phyloP scores from a whole-genome alignment of 768 basidiomycete species.

The Gyrodon lividus region DNA sequence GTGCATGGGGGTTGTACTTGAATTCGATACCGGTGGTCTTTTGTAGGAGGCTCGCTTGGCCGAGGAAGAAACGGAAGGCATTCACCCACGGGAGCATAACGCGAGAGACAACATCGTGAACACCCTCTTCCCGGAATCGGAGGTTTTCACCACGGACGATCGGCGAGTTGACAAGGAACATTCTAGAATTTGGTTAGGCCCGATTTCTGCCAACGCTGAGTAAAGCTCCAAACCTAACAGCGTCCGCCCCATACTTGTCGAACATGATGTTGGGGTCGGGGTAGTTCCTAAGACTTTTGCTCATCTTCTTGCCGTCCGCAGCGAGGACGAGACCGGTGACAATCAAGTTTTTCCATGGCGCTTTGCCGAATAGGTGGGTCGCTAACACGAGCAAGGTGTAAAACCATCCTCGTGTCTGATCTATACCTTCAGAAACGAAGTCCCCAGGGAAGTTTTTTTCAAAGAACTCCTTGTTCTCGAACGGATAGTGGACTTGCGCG shows the following conservation, averaged over 20 bases:
- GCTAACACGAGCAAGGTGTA: conserved; percentile 95
- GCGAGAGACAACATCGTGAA: conserved; percentile 93
- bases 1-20: conserved; percentile 83
- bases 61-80: conserved; percentile 98
- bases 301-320: conserved; percentile 99
- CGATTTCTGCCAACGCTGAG: neutral
- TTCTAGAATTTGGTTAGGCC: conserved; percentile 43
- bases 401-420: conserved; percentile 99
- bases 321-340: conserved; percentile 95
- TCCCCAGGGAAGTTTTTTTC: conserved; percentile 88
- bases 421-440: conserved; percentile 97
- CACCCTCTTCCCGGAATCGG: conserved; percentile 97
- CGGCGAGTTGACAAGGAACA: conserved; percentile 99
- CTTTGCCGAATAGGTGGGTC: conserved; percentile 90
- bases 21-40: conserved; percentile 78
- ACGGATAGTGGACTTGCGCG: conserved; percentile 95
- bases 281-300: conserved; percentile 95
- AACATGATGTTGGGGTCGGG: conserved; percentile 93
- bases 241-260: conserved; percentile 91
- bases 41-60: conserved; percentile 85
- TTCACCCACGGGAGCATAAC: conserved; percentile 98
- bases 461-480: conserved; percentile 92
- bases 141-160: conserved; percentile 98
- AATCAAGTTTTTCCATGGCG: conserved; percentile 98
- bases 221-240: conserved; percentile 60